Base-by-base conservation (phyloP, 2,329 filamentous ascomycete genomes). In the Tolypocladium pustulatum region DNA sequence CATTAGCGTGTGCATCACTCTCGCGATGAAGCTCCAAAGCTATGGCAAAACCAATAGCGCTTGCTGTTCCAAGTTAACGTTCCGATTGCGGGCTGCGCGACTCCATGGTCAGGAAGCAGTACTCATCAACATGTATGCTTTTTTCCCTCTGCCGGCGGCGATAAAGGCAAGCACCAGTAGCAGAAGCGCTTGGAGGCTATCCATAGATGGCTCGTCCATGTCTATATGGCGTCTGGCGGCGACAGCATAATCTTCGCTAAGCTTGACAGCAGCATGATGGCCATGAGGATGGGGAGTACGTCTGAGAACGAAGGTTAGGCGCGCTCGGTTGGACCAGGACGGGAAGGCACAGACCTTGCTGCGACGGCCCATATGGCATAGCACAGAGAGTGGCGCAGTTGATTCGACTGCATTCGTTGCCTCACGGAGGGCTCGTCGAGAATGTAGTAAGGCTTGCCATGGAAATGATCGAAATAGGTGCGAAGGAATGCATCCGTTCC, bases 81-180 rank as follows among this genome's bases (percentile, higher is more conserved):
- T 32, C 17, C 36, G 41, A 3, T 6, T 1, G 2, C 12, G 20
- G 4, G 0, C n/a, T 13, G 20, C 30, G 30, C 49, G 17, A 13
- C 20, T n/a, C 5, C 9, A 7, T 7, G 49, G 2, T n/a, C 9
- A 12, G 49, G 25, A 13, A 32, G 25, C 66, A 76, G 25, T 85
- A 90, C 90, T 84, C 65, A 95, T 78, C 43, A 91, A 79, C 90
- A 95, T 95, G 65, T 91, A 94, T 1, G 89, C 87, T 72, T 89
- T 94, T 73, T 90, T 93, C 20, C 90, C 89, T 66, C 88, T 86
- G 32, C 91, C 90, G 36, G 85, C 80, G 40, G 90, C 90, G 55
- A 86, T 90, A 66, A 86, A 92, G 3, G 89, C 86, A 67, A 87
- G 84, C 0, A 88, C 84, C 2, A 96, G 81, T 12, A 96, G 78